Evolutionary conservation across 345 rosid species (phyloP).

Genomic region (Theobroma cacao): DNA sequence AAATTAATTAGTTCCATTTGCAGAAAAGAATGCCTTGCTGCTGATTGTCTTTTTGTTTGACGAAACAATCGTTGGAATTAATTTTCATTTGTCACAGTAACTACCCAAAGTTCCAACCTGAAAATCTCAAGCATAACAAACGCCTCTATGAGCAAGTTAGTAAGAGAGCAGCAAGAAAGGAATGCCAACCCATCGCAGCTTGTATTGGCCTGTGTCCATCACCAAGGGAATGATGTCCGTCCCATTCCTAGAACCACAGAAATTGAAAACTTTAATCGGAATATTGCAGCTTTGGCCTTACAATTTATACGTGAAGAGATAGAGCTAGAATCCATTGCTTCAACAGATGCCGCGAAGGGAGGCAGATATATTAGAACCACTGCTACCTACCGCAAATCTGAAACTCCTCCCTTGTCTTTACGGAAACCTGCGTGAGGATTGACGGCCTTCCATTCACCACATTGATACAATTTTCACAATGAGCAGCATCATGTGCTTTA

Average conservation of each 20-base stretch:
- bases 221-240: conserved; percentile 55
- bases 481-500: too few relatives aligned
- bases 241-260: conserved; percentile 65
- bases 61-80: not conserved
- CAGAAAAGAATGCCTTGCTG: not conserved
- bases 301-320: conserved; percentile 57
- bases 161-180: conserved; percentile 45
- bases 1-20: too few relatives aligned
- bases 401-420: conserved; percentile 61
- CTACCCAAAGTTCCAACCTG: conserved; percentile 57
- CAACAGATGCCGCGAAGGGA: conserved; percentile 38
- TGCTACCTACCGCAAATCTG: conserved; percentile 29
- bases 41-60: not conserved
- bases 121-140: conserved; percentile 53
- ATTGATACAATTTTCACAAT: too few relatives aligned
- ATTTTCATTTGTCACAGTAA: conserved; percentile 27
- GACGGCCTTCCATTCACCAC: too few relatives aligned
- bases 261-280: conserved; percentile 53
- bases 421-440: conserved; percentile 35
- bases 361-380: conserved; percentile 21
- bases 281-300: conserved; percentile 52
- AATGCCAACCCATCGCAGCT: conserved; percentile 59
- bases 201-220: conserved; percentile 65
- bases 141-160: conserved; percentile 38
- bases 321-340: conserved; percentile 52